Conservation (phyloP, 1,284 basidiomycete genomes). For the Pseudozyma hubeiensis region DNA sequence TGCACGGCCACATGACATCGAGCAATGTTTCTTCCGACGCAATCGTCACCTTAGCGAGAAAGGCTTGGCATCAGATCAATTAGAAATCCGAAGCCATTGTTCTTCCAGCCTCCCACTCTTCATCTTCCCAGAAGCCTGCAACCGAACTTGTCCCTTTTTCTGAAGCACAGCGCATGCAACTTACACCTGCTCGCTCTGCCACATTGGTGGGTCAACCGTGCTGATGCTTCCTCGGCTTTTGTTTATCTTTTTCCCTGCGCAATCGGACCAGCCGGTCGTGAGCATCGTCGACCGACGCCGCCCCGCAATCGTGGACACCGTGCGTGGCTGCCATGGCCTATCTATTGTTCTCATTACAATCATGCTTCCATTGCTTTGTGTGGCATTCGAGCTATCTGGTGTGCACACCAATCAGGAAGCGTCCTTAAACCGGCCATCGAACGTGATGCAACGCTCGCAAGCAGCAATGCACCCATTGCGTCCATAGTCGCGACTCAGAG, state of each 20-base stretch:
- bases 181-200: too few relatives aligned
- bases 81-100: too few relatives aligned
- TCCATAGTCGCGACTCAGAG: too few relatives aligned
- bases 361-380: neutral
- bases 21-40: neutral
- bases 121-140: too few relatives aligned
- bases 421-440: neutral
- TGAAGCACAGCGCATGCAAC: too few relatives aligned
- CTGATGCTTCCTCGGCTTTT: too few relatives aligned
- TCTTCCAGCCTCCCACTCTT: too few relatives aligned
- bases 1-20: constrained; percentile 16
- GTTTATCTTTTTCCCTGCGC: constrained; percentile 1
- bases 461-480: too few relatives aligned
- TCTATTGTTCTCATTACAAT: neutral
- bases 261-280: neutral
- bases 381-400: neutral
- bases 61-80: constrained; percentile 10
- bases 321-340: neutral
- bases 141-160: too few relatives aligned
- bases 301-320: neutral
- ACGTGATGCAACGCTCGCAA: neutral
- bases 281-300: neutral
- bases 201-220: too few relatives aligned
- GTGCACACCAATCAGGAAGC: neutral
- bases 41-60: neutral